Evolutionary conservation across 768 basidiomycete genomes (phyloP).

Genomic region (Tricholomella constricta): DNA sequence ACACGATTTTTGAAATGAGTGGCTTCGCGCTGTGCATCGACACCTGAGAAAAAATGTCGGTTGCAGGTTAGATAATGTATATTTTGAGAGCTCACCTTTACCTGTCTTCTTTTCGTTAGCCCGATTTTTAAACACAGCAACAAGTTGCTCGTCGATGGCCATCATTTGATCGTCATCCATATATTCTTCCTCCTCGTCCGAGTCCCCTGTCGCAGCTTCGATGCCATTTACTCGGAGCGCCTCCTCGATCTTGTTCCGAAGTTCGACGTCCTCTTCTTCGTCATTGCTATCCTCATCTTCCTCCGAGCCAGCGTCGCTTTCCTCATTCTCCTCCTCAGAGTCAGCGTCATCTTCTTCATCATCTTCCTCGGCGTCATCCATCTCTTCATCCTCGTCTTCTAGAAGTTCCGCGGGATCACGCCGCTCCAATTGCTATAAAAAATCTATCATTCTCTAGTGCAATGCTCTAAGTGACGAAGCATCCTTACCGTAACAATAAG

Average conservation of each 20-base stretch:
- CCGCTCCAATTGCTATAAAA: conserved; percentile 78
- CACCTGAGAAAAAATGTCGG: conserved; percentile 35
- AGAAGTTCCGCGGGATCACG: conserved; percentile 59
- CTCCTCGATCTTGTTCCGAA: conserved; percentile 69
- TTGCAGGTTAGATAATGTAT: not conserved
- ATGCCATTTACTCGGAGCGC: conserved; percentile 62
- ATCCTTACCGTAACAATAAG: conserved; percentile 76
- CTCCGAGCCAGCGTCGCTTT: conserved; percentile 33
- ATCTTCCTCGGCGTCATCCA: conserved; percentile 46
- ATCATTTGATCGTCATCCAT: conserved; percentile 99
- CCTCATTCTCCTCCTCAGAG: conserved; percentile 36
- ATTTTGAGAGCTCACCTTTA: conserved; percentile 54
- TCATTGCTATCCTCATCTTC: conserved; percentile 40
- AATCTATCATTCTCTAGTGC: not conserved
- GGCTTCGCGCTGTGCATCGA: conserved; percentile 81
- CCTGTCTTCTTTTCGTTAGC: conserved; percentile 58
- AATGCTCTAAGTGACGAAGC: not conserved
- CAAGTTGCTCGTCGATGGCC: conserved; percentile 90
- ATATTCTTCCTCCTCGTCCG: conserved; percentile 64
- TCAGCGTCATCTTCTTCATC: conserved; percentile 35
- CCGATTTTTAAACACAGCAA: conserved; percentile 78
- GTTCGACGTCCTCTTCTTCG: conserved; percentile 57
- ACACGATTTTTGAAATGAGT: conserved; percentile 96
- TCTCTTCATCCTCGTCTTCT: conserved; percentile 47
- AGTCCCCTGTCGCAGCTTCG: conserved; percentile 55